Conservation (phyloP, 768 basidiomycete species). For the Piloderma croceum region DNA sequence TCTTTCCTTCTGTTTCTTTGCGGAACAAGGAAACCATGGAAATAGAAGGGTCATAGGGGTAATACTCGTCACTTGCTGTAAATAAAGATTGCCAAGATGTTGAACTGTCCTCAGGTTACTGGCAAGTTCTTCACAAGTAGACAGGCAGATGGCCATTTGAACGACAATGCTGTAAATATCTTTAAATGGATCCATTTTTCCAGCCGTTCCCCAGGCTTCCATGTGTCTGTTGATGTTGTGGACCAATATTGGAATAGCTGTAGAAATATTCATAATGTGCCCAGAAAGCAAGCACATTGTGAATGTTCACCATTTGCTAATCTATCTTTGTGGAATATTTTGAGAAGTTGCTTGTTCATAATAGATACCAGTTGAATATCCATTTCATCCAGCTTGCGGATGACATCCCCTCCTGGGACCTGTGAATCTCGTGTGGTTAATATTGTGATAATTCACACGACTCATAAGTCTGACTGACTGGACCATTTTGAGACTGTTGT, state of each 20-base stretch:
- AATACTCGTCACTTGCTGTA: slow-evolving; percentile 27
- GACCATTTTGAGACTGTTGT: slow-evolving; percentile 29
- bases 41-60: slow-evolving; percentile 30
- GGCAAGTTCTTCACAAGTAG: slow-evolving; percentile 30
- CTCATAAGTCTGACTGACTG: slow-evolving; percentile 11
- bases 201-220: slow-evolving; percentile 18
- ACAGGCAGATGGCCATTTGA: slow-evolving; percentile 33
- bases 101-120: slow-evolving; percentile 19
- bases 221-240: slow-evolving; percentile 21
- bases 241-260: slow-evolving; percentile 23
- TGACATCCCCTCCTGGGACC: slow-evolving; percentile 20
- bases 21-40: slow-evolving; percentile 30
- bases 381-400: slow-evolving; percentile 10
- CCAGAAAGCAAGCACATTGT: neutral
- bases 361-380: slow-evolving; percentile 9
- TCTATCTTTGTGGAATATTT: slow-evolving; percentile 19
- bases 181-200: slow-evolving; percentile 28
- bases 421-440: neutral
- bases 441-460: neutral
- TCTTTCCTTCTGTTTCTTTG: slow-evolving; percentile 25
- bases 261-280: neutral
- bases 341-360: slow-evolving; percentile 17
- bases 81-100: slow-evolving; percentile 24
- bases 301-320: slow-evolving; percentile 16
- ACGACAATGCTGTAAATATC: slow-evolving; percentile 30